A percentile compares a stretch with the other conserved stretches of the same genome.
phyloP scores from a whole-genome alignment of 2,329 filamentous ascomycete species.

The Seiridium unicorne region DNA sequence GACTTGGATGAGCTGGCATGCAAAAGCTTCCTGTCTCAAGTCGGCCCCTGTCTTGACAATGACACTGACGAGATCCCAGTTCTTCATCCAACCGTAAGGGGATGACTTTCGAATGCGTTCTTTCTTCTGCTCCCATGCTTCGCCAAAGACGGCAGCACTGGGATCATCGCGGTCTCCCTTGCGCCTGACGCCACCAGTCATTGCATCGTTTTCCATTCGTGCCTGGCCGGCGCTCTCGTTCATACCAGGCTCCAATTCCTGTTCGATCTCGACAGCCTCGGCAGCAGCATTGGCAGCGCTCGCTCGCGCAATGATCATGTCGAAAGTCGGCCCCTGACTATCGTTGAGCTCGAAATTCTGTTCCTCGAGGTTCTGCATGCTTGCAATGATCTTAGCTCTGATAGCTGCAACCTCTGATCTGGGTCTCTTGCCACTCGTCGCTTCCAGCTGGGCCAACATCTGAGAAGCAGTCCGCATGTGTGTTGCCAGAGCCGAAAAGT shows the following conservation, averaged over 20 bases:
- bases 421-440: slow-evolving; percentile 76
- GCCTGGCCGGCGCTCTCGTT: slow-evolving; percentile 74
- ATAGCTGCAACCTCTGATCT: slow-evolving; percentile 81
- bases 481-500: slow-evolving; percentile 79
- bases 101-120: slow-evolving; percentile 81
- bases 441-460: slow-evolving; percentile 81
- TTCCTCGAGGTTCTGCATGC: slow-evolving; percentile 85
- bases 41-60: slow-evolving; percentile 87
- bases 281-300: slow-evolving; percentile 46
- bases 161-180: slow-evolving; percentile 83
- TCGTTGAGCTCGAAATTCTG: slow-evolving; percentile 79
- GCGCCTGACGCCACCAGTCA: slow-evolving; percentile 78
- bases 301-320: slow-evolving; percentile 76
- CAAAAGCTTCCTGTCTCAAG: slow-evolving; percentile 81
- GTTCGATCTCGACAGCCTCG: slow-evolving; percentile 30
- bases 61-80: slow-evolving; percentile 83
- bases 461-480: slow-evolving; percentile 87
- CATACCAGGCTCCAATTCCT: slow-evolving; percentile 46
- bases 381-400: slow-evolving; percentile 82
- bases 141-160: slow-evolving; percentile 81
- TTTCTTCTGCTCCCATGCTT: slow-evolving; percentile 82
- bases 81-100: slow-evolving; percentile 86
- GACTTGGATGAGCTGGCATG: slow-evolving; percentile 78
- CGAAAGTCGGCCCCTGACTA: slow-evolving; percentile 71
- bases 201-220: slow-evolving; percentile 86